Base-by-base conservation (phyloP, 2,329 filamentous ascomycete species). In the Neofusicoccum sp. region DNA sequence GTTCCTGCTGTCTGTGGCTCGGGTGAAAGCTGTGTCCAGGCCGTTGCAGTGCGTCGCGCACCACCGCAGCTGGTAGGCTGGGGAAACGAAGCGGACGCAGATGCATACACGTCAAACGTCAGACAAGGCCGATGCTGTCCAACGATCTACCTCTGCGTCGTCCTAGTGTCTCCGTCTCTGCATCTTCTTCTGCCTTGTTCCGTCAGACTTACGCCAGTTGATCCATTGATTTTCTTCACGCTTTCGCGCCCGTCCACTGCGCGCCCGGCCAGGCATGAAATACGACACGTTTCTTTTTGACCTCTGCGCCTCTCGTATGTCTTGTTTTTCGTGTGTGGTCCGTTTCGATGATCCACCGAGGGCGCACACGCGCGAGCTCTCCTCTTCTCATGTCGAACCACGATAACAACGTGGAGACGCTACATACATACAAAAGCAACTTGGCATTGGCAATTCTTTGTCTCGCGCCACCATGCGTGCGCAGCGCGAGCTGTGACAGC, bases 41-140 rank as follows among this genome's bases (percentile, higher is more conserved):
- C 9, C 52, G 12, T 28, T 43, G 50, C 36, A 8, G 50, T 12
- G 14, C 28, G 8, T 52, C n/a, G 49, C 44, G 29, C 45, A 14
- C 29, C 4, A 7, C 14, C 29, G 9, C 44, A 47, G 44, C 22
- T 47, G 47, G 47, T 34, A 34, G 47, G 52, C 52, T 43, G 37
- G 52, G 54, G 29, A 41, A 45, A 29, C 34, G 54, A 58, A 45
- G 41, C 9, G 41, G 29, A 36, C 31, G 14, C 9, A 14, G 39
- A 44, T 58, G 54, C 54, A 58, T 47, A 58, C 41, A 58, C 54
- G 54, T 58, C 54, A 58, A 58, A 58, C 54, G 54, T 58, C 54
- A 58, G 41, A 58, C n/a, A 41, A 39, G 37, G 54, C 37, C 37
- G 11, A 22, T 31, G 54, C 12, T 36, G 36, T 31, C 36, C 50